Evolutionary conservation across 192 early-diverging fungal species (phyloP).

Genomic region (Obelidium mucronatum): DNA sequence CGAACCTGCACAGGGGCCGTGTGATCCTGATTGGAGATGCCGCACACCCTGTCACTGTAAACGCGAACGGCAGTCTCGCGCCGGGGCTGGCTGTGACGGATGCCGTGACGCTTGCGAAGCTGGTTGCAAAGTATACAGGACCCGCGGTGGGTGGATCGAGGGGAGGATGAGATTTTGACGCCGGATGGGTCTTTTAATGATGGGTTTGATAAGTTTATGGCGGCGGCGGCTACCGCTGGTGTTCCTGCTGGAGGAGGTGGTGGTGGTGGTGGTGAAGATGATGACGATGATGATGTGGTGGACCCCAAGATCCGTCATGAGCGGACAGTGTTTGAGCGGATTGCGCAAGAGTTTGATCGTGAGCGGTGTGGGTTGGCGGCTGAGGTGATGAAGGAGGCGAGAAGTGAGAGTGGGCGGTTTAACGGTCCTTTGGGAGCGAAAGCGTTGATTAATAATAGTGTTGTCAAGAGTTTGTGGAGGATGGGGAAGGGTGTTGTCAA

Average conservation of each 20-base stretch:
- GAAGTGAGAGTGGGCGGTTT: constrained; percentile 52
- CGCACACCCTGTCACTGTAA: constrained; percentile 57
- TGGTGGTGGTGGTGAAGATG: too few species aligned
- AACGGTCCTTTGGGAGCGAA: constrained; percentile 40
- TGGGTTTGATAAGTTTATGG: background rate
- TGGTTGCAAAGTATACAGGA: constrained; percentile 51
- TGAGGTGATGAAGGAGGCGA: constrained; percentile 46
- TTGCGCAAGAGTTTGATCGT: constrained; percentile 46
- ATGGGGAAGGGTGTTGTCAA: constrained; percentile 38
- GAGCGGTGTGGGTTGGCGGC: constrained; percentile 36
- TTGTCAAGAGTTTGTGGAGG: constrained; percentile 43
- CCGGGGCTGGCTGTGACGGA: constrained; percentile 56
- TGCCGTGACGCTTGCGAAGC: constrained; percentile 53
- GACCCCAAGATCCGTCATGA: constrained; percentile 28
- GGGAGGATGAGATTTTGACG: background rate
- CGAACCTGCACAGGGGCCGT: constrained; percentile 60
- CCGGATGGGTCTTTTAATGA: too few species aligned
- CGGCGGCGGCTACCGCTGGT: too few species aligned
- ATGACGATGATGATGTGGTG: constrained; percentile 13
- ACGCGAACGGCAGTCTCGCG: constrained; percentile 53
- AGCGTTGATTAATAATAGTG: constrained; percentile 29
- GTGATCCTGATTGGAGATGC: constrained; percentile 61
- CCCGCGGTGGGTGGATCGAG: constrained; percentile 16
- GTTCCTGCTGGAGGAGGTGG: too few species aligned
- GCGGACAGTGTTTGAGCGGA: constrained; percentile 25